A percentile compares a stretch with the other conserved stretches of the same genome.
Evolutionary conservation across 345 rosid genomes (phyloP).

Genomic region (Anacardium occidentale): DNA sequence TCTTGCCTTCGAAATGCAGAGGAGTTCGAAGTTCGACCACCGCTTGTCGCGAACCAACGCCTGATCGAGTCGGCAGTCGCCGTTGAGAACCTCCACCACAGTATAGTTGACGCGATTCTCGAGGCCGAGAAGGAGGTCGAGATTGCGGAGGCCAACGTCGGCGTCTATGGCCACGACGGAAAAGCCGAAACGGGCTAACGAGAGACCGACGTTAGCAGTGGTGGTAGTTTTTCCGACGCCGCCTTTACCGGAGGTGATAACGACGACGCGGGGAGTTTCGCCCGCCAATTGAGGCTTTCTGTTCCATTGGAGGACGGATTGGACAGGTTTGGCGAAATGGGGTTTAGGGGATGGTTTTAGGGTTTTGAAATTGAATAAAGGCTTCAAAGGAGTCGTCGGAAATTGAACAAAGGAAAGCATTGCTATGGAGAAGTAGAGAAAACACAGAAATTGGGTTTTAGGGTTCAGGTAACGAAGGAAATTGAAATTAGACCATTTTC

Average conservation of each 20-base stretch:
- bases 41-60: constrained; percentile 92
- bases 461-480: neutral
- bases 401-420: constrained; percentile 50
- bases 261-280: constrained; percentile 91
- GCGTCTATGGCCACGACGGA: constrained; percentile 91
- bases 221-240: constrained; percentile 98
- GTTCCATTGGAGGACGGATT: constrained; percentile 84
- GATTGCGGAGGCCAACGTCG: constrained; percentile 92
- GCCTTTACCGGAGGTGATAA: constrained; percentile 96
- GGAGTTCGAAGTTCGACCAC: constrained; percentile 90
- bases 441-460: constrained; percentile 1
- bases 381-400: constrained; percentile 22
- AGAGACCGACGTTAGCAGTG: constrained; percentile 98
- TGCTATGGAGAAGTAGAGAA: constrained; percentile 13
- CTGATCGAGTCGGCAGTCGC: constrained; percentile 94
- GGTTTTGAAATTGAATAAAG: neutral
- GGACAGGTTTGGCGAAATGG: constrained; percentile 31
- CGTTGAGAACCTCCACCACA: constrained; percentile 81
- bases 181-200: constrained; percentile 90
- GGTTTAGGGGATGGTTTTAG: neutral
- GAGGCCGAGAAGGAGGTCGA: constrained; percentile 88
- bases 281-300: constrained; percentile 91
- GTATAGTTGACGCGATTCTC: constrained; percentile 97
- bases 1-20: constrained; percentile 91
- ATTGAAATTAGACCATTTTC: constrained; percentile 18